phyloP scores from a whole-genome alignment of 169 alveolate species.

The Plasmodium sp. region DNA sequence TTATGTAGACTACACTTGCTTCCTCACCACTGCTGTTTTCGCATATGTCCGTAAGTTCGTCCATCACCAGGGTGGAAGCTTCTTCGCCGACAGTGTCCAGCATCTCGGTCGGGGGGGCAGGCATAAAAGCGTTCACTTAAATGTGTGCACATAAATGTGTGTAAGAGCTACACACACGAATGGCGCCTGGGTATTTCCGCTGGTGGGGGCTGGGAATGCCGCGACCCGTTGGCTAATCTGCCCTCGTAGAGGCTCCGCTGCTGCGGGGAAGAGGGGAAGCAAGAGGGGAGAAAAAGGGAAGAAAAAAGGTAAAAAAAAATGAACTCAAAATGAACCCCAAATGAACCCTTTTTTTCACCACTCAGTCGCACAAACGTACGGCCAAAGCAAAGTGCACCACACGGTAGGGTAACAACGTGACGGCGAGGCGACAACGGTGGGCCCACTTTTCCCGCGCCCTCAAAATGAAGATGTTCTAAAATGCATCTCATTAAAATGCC shows the following conservation, averaged over 20 bases:
- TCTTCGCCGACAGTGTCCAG: neutral
- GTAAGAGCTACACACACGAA: neutral
- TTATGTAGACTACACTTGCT: slow-evolving; percentile 10
- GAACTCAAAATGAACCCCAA: neutral
- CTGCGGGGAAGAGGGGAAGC: neutral
- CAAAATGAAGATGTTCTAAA: neutral
- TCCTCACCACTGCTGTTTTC: neutral
- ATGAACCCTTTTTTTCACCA: neutral
- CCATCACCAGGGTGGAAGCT: slow-evolving; percentile 8
- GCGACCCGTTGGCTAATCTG: neutral
- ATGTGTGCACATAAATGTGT: neutral
- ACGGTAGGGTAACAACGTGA: neutral
- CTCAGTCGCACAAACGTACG: neutral
- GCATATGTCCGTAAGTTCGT: slow-evolving; percentile 10
- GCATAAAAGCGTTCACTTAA: neutral
- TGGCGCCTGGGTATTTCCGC: neutral
- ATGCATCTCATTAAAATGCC: neutral
- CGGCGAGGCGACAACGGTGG: neutral
- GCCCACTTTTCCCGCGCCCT: neutral
- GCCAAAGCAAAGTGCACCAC: neutral
- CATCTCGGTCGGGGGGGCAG: neutral
- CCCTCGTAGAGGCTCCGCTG: neutral
- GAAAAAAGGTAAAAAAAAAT: neutral
- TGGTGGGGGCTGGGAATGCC: neutral
- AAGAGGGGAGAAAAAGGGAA: neutral